phyloP scores from a whole-genome alignment of 345 rosid species.

The Hibiscus trionum region DNA sequence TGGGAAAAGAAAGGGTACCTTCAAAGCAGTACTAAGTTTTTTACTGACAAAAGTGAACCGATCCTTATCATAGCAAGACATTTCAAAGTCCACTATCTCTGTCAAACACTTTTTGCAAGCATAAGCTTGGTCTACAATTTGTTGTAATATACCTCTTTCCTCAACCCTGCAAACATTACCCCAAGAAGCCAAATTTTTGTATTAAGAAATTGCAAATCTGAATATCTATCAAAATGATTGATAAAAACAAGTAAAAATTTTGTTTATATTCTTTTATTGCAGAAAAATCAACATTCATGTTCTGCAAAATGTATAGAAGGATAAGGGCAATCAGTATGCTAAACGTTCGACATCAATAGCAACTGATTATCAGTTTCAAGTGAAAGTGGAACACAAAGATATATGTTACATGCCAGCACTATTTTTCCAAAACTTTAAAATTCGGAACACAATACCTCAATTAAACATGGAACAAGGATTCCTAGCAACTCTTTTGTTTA shows the following conservation, averaged over 20 bases:
- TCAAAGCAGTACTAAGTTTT: slow-evolving; percentile 46
- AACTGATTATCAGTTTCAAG: background rate
- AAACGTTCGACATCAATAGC: background rate
- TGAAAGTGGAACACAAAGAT: background rate
- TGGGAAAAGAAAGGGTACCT: slow-evolving; percentile 24
- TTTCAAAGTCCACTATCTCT: slow-evolving; percentile 35
- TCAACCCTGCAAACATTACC: slow-evolving; percentile 36
- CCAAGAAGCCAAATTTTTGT: background rate
- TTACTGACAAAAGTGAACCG: slow-evolving; percentile 21
- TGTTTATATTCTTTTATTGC: background rate
- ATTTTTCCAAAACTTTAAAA: background rate
- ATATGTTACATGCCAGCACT: background rate
- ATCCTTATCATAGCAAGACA: slow-evolving; percentile 29
- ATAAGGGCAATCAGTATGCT: background rate
- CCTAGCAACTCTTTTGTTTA: background rate
- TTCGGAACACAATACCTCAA: background rate
- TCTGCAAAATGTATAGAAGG: background rate
- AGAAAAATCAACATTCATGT: background rate
- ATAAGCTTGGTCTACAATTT: slow-evolving; percentile 39
- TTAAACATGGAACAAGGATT: background rate
- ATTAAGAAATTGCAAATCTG: background rate
- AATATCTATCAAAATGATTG: background rate
- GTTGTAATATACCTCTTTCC: slow-evolving; percentile 36
- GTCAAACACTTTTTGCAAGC: slow-evolving; percentile 34
- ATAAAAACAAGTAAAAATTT: background rate